Evolutionary conservation across 2,329 filamentous ascomycete species (phyloP), one percentile per base, ranked within the genome.

Genomic region (Huntiella decipiens): DNA sequence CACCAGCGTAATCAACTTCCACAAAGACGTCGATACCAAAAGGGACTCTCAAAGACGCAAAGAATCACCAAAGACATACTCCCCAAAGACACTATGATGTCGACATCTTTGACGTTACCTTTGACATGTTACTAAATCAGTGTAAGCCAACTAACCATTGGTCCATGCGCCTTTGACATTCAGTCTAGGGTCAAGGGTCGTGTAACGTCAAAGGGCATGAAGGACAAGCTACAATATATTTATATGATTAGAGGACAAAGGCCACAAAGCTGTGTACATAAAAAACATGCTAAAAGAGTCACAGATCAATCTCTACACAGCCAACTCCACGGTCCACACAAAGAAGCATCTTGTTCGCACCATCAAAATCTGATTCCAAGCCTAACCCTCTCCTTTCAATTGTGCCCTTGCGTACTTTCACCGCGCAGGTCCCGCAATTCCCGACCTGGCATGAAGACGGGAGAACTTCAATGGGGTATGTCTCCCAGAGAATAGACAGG

Each of bases 321-420:
- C 68, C 68, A 34, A 71, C 55, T 0, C 70, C 70, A 1, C 70
- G 61, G 52, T 68, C 71, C 1, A 73, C 67, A 53, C 70, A 73
- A 7, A 66, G 57, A 48, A 73, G 53, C 66, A 73, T 67, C 0
- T 58, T 56, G 0, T 53, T 56, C 2, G 49, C 52, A 56, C 63
- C 67, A 47, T 73, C 68, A 7, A 64, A 64, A 0, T 63, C 60
- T 43, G 55, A 53, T 28, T 28, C 22, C 12, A 73, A 56, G 5
- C 64, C 67, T 4, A 64, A 65, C 4, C 70, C 70, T 42, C 67
- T 57, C 53, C 73, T 69, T 15, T 70, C 62, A 2, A 71, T 64
- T 31, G 54, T 53, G 0, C 69, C 70, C 2, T 54, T 52, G 52
- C 54, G 61, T 32, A 73, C 50, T 2, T 44, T 52, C 13, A 72